Evolutionary conservation across 2,329 filamentous ascomycete species (phyloP).

Genomic region (Knufia fluminis): DNA sequence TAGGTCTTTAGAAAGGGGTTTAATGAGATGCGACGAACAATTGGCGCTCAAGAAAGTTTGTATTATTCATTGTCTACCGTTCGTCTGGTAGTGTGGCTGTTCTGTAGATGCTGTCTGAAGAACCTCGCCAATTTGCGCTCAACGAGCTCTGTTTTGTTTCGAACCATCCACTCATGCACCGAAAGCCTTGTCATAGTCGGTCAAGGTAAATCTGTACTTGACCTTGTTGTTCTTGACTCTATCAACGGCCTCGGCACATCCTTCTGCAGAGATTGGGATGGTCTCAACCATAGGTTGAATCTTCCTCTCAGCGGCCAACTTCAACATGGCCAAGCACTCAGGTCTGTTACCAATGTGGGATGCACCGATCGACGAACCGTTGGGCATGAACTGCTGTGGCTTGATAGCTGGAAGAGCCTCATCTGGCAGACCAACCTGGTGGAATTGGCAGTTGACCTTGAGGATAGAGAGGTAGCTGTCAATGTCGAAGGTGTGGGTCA

Average conservation of each 20-base stretch:
- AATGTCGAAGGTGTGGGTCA: conserved; percentile 60
- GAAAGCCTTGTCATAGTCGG: conserved; percentile 11
- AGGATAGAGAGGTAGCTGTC: conserved; percentile 42
- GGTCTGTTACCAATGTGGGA: conserved; percentile 62
- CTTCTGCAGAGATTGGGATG: conserved; percentile 62
- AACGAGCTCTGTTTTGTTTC: not conserved
- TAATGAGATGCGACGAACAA: too few relatives aligned
- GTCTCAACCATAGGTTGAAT: conserved; percentile 61
- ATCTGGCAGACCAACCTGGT: conserved; percentile 50
- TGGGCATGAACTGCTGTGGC: conserved; percentile 64
- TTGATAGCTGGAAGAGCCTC: conserved; percentile 62
- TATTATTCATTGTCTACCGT: too few relatives aligned
- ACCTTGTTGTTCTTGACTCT: conserved; percentile 63
- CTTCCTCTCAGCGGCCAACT: conserved; percentile 60
- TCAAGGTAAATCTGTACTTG: conserved; percentile 62
- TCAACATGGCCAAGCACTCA: conserved; percentile 63
- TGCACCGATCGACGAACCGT: conserved; percentile 62
- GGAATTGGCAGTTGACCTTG: conserved; percentile 47
- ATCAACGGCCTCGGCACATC: conserved; percentile 60
- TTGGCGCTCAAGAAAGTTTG: too few relatives aligned
- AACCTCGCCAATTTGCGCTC: not conserved
- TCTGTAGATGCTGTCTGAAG: not conserved
- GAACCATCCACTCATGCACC: not conserved
- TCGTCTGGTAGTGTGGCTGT: too few relatives aligned
- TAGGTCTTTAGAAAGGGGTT: too few relatives aligned